A percentile compares a stretch with the other conserved stretches of the same genome.
phyloP scores from a whole-genome alignment of 352 stramenopile genomes.

The Blastocystis sp. region DNA sequence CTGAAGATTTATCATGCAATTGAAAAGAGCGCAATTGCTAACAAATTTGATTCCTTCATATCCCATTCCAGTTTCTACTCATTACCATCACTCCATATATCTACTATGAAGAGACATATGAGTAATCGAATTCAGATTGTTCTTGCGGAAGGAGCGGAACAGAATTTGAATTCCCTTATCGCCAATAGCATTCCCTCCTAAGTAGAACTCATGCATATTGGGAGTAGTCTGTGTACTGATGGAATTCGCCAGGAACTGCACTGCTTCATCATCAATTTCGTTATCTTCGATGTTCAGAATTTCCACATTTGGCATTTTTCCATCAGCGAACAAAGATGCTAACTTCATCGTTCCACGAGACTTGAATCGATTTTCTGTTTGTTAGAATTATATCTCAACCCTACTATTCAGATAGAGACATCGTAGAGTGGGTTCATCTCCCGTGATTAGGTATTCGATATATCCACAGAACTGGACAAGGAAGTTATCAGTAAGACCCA shows the following conservation, averaged over 20 bases:
- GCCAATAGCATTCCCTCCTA: constrained; percentile 42
- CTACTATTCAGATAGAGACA: constrained; percentile 31
- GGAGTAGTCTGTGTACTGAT: background rate
- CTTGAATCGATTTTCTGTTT: constrained; percentile 20
- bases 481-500: constrained; percentile 21
- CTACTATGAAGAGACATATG: background rate
- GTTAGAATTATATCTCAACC: background rate
- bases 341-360: constrained; percentile 50
- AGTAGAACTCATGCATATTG: constrained; percentile 11
- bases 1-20: constrained; percentile 1
- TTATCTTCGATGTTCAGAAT: constrained; percentile 31
- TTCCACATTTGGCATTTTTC: constrained; percentile 14
- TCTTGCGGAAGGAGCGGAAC: constrained; percentile 47
- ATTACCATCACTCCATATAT: background rate
- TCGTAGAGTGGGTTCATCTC: background rate
- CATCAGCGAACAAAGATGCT: background rate
- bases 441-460: constrained; percentile 37
- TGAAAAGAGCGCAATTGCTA: constrained; percentile 28
- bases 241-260: background rate
- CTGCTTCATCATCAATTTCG: constrained; percentile 49
- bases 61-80: constrained; percentile 5
- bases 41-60: constrained; percentile 54
- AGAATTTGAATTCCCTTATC: constrained; percentile 16
- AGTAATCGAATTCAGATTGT: constrained; percentile 21
- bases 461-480: constrained; percentile 40